These are phyloP conservation scores for Durotheca rogersii DNA, from an alignment of 495 filamentous ascomycete species.

Conservation along the genomic window DNA sequence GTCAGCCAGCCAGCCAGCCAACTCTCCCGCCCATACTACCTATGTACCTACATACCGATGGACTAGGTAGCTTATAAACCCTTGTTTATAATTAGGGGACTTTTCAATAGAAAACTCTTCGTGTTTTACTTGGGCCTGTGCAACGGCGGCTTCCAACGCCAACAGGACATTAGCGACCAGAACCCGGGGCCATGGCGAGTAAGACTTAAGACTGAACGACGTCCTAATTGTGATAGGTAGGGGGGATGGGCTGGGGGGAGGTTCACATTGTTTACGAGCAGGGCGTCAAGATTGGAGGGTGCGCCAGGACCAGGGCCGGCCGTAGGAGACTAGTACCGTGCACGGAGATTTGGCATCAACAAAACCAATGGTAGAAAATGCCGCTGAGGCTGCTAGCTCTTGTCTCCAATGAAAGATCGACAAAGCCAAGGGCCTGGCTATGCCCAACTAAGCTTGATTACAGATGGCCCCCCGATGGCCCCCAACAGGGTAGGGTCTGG, in stretches of 20 bases:
- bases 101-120: no score
- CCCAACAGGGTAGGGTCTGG: not conserved
- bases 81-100: no score
- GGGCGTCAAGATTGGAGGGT: constrained; percentile 21
- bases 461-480: not conserved
- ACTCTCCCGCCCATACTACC: no score
- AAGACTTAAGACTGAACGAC: not conserved
- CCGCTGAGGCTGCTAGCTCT: not conserved
- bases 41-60: no score
- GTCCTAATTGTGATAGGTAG: no score
- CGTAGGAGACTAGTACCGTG: constrained; percentile 10
- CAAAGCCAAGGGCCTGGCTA: constrained; percentile 2
- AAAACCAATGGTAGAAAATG: constrained; percentile 7
- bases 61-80: no score
- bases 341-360: constrained; percentile 10
- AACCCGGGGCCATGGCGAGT: not conserved
- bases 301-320: not conserved
- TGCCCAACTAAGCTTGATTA: constrained; percentile 15
- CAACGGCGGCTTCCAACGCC: no score
- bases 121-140: no score
- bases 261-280: constrained; percentile 13
- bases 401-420: constrained; percentile 10
- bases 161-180: not conserved
- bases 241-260: not conserved
- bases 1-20: no score